A percentile compares a stretch with the other conserved stretches of the same genome.
Evolutionary conservation across 495 filamentous ascomycete species (phyloP).

Genomic region (Xylaria sp.): DNA sequence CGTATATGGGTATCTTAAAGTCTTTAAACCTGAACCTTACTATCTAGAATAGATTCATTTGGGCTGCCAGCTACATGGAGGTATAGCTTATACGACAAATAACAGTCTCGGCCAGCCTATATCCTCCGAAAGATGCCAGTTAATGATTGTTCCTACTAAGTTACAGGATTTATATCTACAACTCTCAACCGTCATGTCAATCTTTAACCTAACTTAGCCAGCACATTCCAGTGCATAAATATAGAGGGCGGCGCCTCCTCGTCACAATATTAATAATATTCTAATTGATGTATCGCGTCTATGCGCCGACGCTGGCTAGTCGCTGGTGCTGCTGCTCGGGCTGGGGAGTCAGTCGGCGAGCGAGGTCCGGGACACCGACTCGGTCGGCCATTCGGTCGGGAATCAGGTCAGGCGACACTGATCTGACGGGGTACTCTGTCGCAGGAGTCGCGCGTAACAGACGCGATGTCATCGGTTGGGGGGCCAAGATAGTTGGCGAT

Average conservation of each 20-base stretch:
- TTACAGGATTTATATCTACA: conserved; percentile 10
- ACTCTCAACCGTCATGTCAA: background rate
- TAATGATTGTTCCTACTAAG: background rate
- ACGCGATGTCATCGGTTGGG: conserved; percentile 56
- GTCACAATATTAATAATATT: background rate
- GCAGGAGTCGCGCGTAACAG: conserved; percentile 54
- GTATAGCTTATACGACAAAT: conserved; percentile 10
- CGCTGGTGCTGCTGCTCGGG: conserved; percentile 48
- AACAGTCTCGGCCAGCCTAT: background rate
- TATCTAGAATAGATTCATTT: background rate
- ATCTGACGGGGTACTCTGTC: conserved; percentile 56
- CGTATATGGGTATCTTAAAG: conserved; percentile 26
- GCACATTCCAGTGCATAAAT: conserved; percentile 5
- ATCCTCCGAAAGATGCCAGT: background rate
- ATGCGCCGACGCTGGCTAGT: conserved; percentile 40
- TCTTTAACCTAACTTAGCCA: conserved; percentile 7
- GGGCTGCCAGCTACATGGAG: conserved; percentile 7
- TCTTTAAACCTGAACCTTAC: conserved; percentile 14
- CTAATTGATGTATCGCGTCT: conserved; percentile 1
- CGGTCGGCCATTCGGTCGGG: conserved; percentile 75
- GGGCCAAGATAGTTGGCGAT: conserved; percentile 53
- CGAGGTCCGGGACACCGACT: conserved; percentile 61
- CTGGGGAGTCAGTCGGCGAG: conserved; percentile 48
- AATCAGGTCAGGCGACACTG: conserved; percentile 62
- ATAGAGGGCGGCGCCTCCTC: background rate